A percentile compares a stretch with the other conserved stretches of the same genome.
Evolutionary conservation across 2,329 filamentous ascomycete genomes (phyloP).

Genomic region (Fusarium vanettenii): DNA sequence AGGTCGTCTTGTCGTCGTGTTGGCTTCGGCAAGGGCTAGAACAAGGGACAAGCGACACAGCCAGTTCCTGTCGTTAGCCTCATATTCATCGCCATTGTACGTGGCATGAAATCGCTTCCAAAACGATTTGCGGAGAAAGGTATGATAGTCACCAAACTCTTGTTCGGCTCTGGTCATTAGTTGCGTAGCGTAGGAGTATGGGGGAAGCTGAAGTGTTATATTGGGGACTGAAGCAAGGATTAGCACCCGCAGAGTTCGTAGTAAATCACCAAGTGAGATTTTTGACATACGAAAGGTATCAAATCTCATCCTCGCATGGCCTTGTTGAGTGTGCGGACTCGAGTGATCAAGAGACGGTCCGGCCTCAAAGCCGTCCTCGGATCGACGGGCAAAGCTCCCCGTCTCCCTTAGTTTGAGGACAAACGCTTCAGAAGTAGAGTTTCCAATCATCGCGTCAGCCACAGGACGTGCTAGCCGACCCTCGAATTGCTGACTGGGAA

Average conservation of each 20-base stretch:
- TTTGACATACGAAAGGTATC: background rate
- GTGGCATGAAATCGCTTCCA: background rate
- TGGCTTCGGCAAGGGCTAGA: background rate
- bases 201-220: background rate
- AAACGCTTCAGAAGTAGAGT: background rate
- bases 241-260: background rate
- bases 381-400: background rate
- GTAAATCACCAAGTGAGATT: background rate
- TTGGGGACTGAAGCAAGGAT: background rate
- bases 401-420: background rate
- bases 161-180: background rate
- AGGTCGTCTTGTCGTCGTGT: background rate
- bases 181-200: background rate
- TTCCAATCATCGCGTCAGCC: background rate
- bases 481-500: background rate
- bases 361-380: background rate
- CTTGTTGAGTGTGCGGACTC: background rate
- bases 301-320: background rate
- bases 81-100: background rate
- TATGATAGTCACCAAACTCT: background rate
- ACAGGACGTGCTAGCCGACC: background rate
- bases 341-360: background rate
- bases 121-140: background rate
- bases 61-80: background rate
- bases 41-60: background rate